Evolutionary conservation across 495 filamentous ascomycete genomes (phyloP), one percentile per base, ranked within the genome.

Genomic region (Elasticomyces elasticus): DNA sequence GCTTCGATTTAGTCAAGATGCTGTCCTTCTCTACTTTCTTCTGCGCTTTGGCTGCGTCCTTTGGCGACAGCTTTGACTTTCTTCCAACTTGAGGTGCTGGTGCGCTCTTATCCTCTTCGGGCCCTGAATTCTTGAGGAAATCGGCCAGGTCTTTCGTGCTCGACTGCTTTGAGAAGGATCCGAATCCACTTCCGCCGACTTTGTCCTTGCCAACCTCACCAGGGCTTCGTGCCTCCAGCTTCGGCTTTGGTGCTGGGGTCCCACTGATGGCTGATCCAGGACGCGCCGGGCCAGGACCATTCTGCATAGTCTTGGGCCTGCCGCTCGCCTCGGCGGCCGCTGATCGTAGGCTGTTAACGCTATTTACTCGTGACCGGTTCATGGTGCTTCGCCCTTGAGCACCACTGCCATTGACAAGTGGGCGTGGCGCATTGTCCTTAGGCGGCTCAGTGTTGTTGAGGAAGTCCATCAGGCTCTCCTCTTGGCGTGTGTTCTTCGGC

Each of bases 381-480:
- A 49, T 46, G n/a, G 50, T 37, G 44, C 30, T 50, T 17, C 40
- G 54, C 1, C 40, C 6, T 17, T 42, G 22, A 27, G 53, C 47
- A 19, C 30, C 28, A 17, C 30, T 27, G 28, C 40, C 40, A 43
- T 42, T 55, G 15, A 56, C 33, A 19, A 72, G 23, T n/a, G 71
- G 69, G 17, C 76, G 73, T 15, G 74, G 71, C 7, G 66, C 62
- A 24, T 69, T 72, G 17, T 74, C 68, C 56, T 71, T 69, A 15
- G 92, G 89, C 13, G 90, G 92, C 19, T 86, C 79, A n/a, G 79
- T 83, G 60, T 78, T 89, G 47, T 78, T 79, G 49, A 99, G 72
- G 73, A 99, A 99, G 60, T 99, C 94, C 28, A 87, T 79, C 44
- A 96, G 66, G 62, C 85, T 89, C 65, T 83, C 79, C 53, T 82